phyloP scores from a whole-genome alignment of 768 basidiomycete genomes.

The Lyophyllum semitale region DNA sequence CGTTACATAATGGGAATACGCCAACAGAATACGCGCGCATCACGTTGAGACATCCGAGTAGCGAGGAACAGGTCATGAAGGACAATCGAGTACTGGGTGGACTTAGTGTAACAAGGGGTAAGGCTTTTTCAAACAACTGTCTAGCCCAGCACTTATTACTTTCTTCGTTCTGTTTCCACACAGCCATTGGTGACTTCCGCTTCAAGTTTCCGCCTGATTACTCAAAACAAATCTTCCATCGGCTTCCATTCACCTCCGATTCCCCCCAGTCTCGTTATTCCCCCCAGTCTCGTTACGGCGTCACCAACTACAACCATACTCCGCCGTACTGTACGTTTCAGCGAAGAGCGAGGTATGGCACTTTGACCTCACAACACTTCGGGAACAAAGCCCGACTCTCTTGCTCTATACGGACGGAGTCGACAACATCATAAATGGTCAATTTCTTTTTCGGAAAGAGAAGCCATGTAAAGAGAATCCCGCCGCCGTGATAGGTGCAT shows the following conservation, averaged over 20 bases:
- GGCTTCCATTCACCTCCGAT: neutral
- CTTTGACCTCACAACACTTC: neutral
- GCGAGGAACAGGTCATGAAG: neutral
- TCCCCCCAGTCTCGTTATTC: too few relatives aligned
- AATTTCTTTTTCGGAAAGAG: neutral
- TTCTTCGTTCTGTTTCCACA: neutral
- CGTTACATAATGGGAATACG: neutral
- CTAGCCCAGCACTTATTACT: neutral
- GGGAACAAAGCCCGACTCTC: neutral
- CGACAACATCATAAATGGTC: neutral
- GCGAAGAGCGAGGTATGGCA: neutral
- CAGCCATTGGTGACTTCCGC: neutral
- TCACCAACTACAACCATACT: neutral
- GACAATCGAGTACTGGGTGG: neutral
- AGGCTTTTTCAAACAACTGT: neutral
- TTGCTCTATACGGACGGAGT: constrained; percentile 2
- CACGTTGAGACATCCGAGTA: neutral
- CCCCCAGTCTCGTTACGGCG: neutral
- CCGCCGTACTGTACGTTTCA: constrained; percentile 4
- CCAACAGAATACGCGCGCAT: neutral
- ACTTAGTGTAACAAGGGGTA: neutral
- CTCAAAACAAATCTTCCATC: neutral
- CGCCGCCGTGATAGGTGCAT: neutral
- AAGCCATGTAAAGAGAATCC: neutral
- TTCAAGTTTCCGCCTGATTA: constrained; percentile 1